Evolutionary conservation across 225 moss, liverwort and hornwort species (phyloP).

Genomic region (Ulota crispa): DNA sequence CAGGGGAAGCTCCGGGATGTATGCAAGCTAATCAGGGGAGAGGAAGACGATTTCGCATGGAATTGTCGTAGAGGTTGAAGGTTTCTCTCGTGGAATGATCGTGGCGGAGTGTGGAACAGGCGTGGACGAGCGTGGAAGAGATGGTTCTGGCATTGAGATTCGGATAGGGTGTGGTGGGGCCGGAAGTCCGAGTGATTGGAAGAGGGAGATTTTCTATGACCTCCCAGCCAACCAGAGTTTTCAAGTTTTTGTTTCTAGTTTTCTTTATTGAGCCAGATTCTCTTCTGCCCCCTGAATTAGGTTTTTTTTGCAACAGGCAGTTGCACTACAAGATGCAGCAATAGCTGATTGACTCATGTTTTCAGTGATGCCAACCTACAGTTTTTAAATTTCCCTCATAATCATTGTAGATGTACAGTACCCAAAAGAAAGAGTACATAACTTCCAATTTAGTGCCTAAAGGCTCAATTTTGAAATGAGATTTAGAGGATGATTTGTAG

Average conservation of each 20-base stretch:
- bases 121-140: neutral
- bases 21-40: neutral
- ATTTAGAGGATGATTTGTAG: too few species aligned
- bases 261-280: neutral
- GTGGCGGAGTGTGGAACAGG: neutral
- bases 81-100: neutral
- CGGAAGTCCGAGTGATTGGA: slow-evolving; percentile 13
- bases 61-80: neutral
- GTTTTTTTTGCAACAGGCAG: neutral
- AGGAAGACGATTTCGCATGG: neutral
- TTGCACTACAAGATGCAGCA: too few species aligned
- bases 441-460: too few species aligned
- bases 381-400: too few species aligned
- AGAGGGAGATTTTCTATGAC: neutral
- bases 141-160: slow-evolving; percentile 5
- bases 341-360: too few species aligned
- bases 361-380: too few species aligned
- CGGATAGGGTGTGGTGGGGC: slow-evolving; percentile 25
- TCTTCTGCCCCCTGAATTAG: neutral
- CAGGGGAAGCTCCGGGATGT: neutral
- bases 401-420: too few species aligned
- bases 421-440: too few species aligned
- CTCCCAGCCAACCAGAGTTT: neutral
- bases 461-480: too few species aligned
- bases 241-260: neutral